Base-by-base conservation (phyloP, 352 stramenopile genomes). In the Phytophthora meadii region DNA sequence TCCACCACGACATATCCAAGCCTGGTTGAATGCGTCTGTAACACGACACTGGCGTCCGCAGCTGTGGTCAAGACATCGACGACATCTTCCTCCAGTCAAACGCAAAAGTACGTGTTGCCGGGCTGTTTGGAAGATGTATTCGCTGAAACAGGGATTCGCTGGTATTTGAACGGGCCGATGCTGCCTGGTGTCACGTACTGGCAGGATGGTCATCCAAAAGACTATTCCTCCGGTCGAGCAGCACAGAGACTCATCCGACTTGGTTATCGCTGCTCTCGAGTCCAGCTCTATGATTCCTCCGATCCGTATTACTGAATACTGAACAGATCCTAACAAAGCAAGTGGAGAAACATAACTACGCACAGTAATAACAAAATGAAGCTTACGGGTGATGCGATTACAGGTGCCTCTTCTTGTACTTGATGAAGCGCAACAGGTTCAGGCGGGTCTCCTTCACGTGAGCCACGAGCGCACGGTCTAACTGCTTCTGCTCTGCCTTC, bases 321-420 rank as follows among this genome's bases (percentile, higher is more conserved):
- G 1, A 22, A 14, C 30, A 14, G 22, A 22, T 22, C 22, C 22
- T 22, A 51, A 40, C 51, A 55, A 42, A 58, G 22, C 27, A 58
- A 68, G 42, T 25, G 22, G 19, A 58, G 17, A 24, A 37, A 32
- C 28, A 34, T 27, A 44, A 36, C 53, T 49, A 54, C 32, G 32
- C 34, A 15, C 32, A 48, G 54, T 36, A 50, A 63, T 54, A 62
- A 72, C 49, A 65, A 55, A 51, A 49, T 41, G 49, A 54, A 42
- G 36, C 60, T 71, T 70, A 59, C 50, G 48, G 32, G 27, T 56
- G 24, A 42, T 66, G 61, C 42, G 42, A 64, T 84, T 77, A 91
- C 76, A 92, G 50, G 57, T 93, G 83, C 68, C 86, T 90, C 78
- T 95, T 95, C 81, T 96, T 96, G 83, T 96, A 96, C 83, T 96